These are phyloP conservation scores for Suillus luteus DNA, from an alignment of 768 basidiomycete genomes.

Conservation along the genomic window DNA sequence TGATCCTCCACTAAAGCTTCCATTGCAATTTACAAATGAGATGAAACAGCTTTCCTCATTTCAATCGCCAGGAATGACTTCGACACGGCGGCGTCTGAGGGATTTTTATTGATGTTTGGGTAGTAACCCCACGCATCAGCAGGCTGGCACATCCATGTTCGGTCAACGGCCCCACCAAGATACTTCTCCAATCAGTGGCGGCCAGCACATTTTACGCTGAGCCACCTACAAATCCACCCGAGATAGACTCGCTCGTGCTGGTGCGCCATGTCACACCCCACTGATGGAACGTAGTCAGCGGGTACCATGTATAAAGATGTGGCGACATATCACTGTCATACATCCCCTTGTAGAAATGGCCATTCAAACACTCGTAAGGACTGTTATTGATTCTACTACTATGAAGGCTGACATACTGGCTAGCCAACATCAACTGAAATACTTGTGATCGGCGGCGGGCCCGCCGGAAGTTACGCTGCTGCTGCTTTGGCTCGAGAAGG, in stretches of 20 bases:
- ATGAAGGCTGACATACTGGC: neutral
- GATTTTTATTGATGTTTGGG: too few relatives aligned
- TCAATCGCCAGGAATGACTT: too few relatives aligned
- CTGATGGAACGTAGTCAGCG: neutral
- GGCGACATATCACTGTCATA: neutral
- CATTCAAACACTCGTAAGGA: neutral
- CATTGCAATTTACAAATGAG: too few relatives aligned
- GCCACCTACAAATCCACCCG: too few relatives aligned
- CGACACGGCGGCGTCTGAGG: too few relatives aligned
- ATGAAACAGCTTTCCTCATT: too few relatives aligned
- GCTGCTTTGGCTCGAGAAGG: slow-evolving; percentile 34
- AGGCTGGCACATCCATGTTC: slow-evolving; percentile 2
- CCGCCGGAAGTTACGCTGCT: slow-evolving; percentile 59
- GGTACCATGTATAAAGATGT: neutral
- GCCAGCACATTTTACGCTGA: neutral
- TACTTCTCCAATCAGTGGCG: neutral
- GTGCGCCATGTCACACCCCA: neutral
- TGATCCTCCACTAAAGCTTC: too few relatives aligned
- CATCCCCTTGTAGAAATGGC: neutral
- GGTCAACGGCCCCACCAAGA: neutral
- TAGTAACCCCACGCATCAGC: neutral
- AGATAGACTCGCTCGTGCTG: too few relatives aligned
- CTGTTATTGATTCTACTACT: neutral
- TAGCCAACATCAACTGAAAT: slow-evolving; percentile 16
- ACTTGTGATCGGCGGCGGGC: slow-evolving; percentile 43